Evolutionary conservation across 176 grass and related monocot genomes (phyloP), one percentile per base, ranked within the genome.

Genomic region (Dactylis glomerata): DNA sequence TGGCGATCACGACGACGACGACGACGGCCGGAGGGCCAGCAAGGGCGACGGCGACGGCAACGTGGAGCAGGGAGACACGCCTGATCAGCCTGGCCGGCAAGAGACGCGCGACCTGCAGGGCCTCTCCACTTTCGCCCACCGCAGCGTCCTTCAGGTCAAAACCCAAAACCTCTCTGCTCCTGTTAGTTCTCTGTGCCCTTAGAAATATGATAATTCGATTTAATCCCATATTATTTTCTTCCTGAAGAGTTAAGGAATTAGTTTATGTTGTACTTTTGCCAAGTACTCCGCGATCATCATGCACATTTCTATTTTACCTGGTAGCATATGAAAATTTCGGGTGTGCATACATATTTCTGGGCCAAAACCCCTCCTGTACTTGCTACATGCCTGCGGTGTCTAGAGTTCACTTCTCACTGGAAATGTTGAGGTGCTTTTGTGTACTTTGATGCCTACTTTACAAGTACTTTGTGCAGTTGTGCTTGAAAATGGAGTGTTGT

Each of bases 71-170:
- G 27, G 24, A 27, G 50, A 52, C 19, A 55, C 8, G 51, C 51
- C 22, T 8, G 69, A 66, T n/a, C 12, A 16, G 62, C 76, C 68
- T 32, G 70, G 68, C 4, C 41, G 80, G 68, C 78, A 82, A 61
- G n/a, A 0, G 9, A 79, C 78, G 82, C 90, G 95, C 22, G 92
- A 97, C 88, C 95, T 97, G 56, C 92, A 97, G 37, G 85, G 85
- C 26, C 86, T 97, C 79, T 91, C 95, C 3, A 20, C 74, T 52
- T 97, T 97, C 61, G 89, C 83, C 4, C 91, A 95, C 42, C 90
- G 90, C 41, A 72, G 56, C 51, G 89, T 87, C 79, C 91, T 97
- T 87, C 89, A 93, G 92, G 95, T 97, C 66, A 26, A 0, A 65
- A 27, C 10, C 10, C 23, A 23, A 0, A 66, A 32, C 15, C 14